Evolutionary conservation across 2,329 filamentous ascomycete species (phyloP).

Genomic region (Scedosporium boydii): DNA sequence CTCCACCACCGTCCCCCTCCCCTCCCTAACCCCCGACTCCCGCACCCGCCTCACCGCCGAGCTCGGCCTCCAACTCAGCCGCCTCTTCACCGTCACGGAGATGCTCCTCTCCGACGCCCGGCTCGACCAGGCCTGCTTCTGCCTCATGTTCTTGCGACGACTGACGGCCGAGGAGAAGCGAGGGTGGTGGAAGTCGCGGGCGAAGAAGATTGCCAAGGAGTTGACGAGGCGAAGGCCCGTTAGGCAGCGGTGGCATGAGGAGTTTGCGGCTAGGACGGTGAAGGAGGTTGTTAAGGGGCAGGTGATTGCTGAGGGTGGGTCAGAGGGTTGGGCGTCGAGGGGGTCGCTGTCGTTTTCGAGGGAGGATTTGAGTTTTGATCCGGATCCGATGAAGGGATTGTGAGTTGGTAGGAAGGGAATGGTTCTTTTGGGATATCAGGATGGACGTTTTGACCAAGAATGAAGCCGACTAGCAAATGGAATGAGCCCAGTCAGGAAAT

Average conservation of each 20-base stretch:
- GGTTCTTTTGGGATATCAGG: no score
- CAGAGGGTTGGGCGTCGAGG: background rate
- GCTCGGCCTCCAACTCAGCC: conserved; percentile 7
- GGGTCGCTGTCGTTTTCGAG: conserved; percentile 2
- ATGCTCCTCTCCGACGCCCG: conserved; percentile 10
- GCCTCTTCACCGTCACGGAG: conserved; percentile 10
- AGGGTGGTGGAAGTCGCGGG: conserved; percentile 7
- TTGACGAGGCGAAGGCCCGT: conserved; percentile 7
- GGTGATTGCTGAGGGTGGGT: background rate
- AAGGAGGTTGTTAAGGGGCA: background rate
- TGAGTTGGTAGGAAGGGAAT: background rate
- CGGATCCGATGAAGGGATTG: conserved; percentile 3
- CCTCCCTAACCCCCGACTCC: background rate
- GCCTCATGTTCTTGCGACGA: conserved; percentile 8
- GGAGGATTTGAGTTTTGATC: background rate
- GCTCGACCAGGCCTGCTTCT: conserved; percentile 11
- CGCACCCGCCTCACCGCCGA: conserved; percentile 7
- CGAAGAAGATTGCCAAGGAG: conserved; percentile 7
- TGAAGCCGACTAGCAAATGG: no score
- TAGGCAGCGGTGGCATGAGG: conserved; percentile 8
- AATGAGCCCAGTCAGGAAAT: no score
- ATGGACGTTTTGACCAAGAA: no score
- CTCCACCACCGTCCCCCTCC: background rate
- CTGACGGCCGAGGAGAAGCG: conserved; percentile 5
- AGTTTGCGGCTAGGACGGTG: conserved; percentile 8